A percentile compares a stretch with the other conserved stretches of the same genome.
Evolutionary conservation across 352 stramenopile species (phyloP).

Genomic region (Phytopythium helicoides): DNA sequence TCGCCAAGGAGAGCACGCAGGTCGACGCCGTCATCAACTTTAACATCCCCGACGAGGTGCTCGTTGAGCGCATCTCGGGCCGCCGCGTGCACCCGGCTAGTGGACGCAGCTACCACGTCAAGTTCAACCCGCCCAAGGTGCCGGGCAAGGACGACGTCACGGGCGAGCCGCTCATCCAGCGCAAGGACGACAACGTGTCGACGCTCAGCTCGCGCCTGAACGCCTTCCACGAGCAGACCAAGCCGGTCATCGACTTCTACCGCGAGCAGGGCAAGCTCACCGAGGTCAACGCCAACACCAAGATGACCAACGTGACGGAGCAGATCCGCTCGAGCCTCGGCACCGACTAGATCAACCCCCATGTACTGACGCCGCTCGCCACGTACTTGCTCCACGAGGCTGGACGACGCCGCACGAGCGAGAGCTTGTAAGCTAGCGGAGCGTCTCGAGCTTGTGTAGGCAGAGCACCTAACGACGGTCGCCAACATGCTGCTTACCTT

Average conservation of each 20-base stretch:
- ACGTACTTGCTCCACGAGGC: neutral
- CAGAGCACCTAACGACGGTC: no score
- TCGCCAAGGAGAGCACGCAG: slow-evolving; percentile 84
- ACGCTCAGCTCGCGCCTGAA: slow-evolving; percentile 91
- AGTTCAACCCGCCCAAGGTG: slow-evolving; percentile 96
- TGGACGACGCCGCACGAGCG: no score
- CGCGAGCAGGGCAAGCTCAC: slow-evolving; percentile 81
- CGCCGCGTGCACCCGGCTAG: slow-evolving; percentile 95
- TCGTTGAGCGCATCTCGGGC: slow-evolving; percentile 96
- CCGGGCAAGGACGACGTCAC: slow-evolving; percentile 91
- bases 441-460: no score
- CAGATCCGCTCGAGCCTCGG: slow-evolving; percentile 80
- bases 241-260: slow-evolving; percentile 94
- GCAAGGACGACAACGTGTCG: slow-evolving; percentile 96
- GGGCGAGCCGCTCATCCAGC: slow-evolving; percentile 96
- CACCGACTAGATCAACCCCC: slow-evolving; percentile 44
- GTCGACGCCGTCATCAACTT: slow-evolving; percentile 95
- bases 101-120: slow-evolving; percentile 97
- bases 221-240: slow-evolving; percentile 96
- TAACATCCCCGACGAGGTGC: slow-evolving; percentile 93
- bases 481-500: no score
- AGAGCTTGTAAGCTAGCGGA: no score
- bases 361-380: neutral
- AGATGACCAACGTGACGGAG: slow-evolving; percentile 79
- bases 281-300: slow-evolving; percentile 90